Evolutionary conservation across 139 green algal genomes (phyloP), one percentile per base, ranked within the genome.

Genomic region (Tetradesmus obliquus): DNA sequence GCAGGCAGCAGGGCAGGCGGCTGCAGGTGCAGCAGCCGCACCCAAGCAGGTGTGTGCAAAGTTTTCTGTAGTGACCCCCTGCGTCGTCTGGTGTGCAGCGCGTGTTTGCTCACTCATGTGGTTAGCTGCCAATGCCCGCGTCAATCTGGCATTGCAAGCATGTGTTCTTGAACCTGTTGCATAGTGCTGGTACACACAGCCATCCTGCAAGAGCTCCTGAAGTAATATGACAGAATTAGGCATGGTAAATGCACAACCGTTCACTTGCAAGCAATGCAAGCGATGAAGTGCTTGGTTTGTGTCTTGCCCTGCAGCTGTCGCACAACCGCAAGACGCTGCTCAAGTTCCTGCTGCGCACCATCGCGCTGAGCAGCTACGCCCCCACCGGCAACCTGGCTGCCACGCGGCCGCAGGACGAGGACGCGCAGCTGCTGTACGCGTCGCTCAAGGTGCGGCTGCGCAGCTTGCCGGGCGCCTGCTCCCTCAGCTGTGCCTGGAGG

Each of bases 331-430:
- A 96, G 22, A 90, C 97, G 20, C 96, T 99, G 22, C 93, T 99
- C 32, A 99, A 99, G 95, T 96, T 95, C 51, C 95, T 99, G 76
- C 93, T 99, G 92, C 93, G 98, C 3, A 95, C 95, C 83, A 96
- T 99, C 7, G 94, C 96, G 12, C 93, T 99, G 1, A 95, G 96
- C 55, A 97, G 93, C 91, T 99, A 98, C 66, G 82, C 94, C 19
- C 95, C 96, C 51, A 93, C 87, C 9, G 92, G 91, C 32, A 93
- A 94, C 24, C 86, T 93, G 6, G 81, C 82, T 9, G 88, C 62
- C 22, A 93, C 94, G 22, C 94, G 79, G 1, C 80, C 84, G 20
- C 55, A 88, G 22, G 90, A 92, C 45, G 72, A 86, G 12, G 93
- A 94, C 55, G 89, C 94, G 17, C n/a, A 72, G 71, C 55, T 90